phyloP scores from a whole-genome alignment of 345 rosid genomes.

The Lepidium africanum region DNA sequence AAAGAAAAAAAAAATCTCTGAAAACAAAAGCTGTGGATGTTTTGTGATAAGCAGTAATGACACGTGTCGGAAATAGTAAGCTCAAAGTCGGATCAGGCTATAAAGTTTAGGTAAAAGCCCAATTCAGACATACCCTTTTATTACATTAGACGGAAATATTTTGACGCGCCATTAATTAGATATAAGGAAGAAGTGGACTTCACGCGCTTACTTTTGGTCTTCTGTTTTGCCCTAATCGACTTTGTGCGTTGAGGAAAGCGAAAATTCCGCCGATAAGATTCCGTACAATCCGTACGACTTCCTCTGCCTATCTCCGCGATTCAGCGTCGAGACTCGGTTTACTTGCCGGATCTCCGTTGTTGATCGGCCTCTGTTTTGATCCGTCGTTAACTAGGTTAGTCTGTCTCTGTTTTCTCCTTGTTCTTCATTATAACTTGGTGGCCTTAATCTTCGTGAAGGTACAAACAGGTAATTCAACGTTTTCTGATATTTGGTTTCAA shows the following conservation, averaged over 20 bases:
- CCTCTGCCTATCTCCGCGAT: neutral
- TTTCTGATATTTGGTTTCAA: neutral
- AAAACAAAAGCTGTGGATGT: too few relatives aligned
- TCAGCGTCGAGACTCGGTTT: neutral
- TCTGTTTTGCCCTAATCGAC: slow-evolving; percentile 17
- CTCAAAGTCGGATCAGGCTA: neutral
- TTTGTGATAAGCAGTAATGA: too few relatives aligned
- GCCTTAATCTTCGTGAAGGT: neutral
- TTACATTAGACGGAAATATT: too few relatives aligned
- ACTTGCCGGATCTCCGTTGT: neutral
- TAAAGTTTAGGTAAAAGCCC: neutral
- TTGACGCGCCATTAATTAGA: slow-evolving; percentile 11
- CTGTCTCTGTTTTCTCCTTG: neutral
- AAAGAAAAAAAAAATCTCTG: too few relatives aligned
- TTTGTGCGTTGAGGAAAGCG: neutral
- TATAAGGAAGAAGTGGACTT: neutral
- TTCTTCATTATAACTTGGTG: neutral
- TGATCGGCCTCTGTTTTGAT: neutral
- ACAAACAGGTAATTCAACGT: neutral
- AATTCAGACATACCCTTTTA: neutral
- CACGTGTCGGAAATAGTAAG: neutral
- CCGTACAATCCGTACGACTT: neutral
- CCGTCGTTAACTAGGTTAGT: neutral
- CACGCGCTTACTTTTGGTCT: slow-evolving; percentile 20
- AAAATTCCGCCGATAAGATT: slow-evolving; percentile 5